These are phyloP conservation scores for Fusarium sp. DNA, from an alignment of 2,329 filamentous ascomycete species.

Conservation along the genomic window DNA sequence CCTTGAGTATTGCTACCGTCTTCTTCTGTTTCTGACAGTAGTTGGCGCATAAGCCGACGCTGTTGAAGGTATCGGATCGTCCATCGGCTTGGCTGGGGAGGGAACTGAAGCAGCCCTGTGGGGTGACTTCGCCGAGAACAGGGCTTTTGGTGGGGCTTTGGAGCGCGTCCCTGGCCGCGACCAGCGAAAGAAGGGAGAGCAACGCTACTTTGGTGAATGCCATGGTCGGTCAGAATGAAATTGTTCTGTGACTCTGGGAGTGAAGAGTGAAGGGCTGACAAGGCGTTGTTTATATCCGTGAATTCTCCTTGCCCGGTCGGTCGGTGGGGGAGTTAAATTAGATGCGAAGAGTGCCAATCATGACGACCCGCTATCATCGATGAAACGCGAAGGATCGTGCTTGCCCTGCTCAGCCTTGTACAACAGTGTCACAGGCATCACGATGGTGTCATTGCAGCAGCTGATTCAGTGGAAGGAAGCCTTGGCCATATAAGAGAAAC, in stretches of 20 bases:
- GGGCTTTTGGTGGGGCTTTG: slow-evolving; percentile 46
- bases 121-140: neutral
- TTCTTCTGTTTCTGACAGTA: neutral
- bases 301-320: neutral
- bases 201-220: neutral
- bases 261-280: neutral
- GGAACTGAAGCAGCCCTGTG: slow-evolving; percentile 31
- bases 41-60: neutral
- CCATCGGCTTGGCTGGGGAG: neutral
- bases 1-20: slow-evolving; percentile 2
- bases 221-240: neutral
- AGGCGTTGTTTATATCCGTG: slow-evolving; percentile 1
- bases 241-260: neutral
- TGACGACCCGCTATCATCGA: neutral
- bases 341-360: neutral
- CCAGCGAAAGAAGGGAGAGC: neutral
- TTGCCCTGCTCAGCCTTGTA: neutral
- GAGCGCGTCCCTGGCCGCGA: slow-evolving; percentile 32
- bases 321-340: slow-evolving; percentile 2
- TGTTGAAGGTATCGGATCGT: neutral
- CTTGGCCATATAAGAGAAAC: neutral
- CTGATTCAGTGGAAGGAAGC: neutral
- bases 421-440: neutral
- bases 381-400: slow-evolving; percentile 16
- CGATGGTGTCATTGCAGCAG: neutral